Conservation (phyloP, 495 filamentous ascomycete genomes). For the Penicillium riverlandense region DNA sequence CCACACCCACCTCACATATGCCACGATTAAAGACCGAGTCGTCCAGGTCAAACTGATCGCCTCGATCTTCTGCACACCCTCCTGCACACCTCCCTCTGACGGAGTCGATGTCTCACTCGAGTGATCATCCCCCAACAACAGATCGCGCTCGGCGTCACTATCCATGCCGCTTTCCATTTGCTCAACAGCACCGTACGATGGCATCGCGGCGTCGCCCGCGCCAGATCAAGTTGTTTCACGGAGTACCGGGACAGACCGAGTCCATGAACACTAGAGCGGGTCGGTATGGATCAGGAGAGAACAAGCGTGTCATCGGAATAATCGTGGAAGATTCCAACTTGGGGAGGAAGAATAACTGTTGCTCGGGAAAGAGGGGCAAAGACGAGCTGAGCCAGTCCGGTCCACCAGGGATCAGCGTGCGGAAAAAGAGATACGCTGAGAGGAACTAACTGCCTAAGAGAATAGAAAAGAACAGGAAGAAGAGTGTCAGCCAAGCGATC, state of each 20-base stretch:
- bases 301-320: conserved; percentile 8
- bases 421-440: too few relatives aligned
- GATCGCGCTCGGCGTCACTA: conserved; percentile 23
- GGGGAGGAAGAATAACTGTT: conserved; percentile 15
- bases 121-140: conserved; percentile 25
- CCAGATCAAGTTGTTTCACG: conserved; percentile 32
- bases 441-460: too few relatives aligned
- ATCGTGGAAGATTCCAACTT: conserved; percentile 27
- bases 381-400: conserved; percentile 64
- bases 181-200: conserved; percentile 36
- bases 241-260: conserved; percentile 3
- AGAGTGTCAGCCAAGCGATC: too few relatives aligned
- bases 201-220: conserved; percentile 7
- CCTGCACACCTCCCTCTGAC: conserved; percentile 32
- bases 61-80: conserved; percentile 50
- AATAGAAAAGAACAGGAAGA: too few relatives aligned
- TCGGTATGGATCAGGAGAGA: background rate
- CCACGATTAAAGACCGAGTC: conserved; percentile 40
- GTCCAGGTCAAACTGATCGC: conserved; percentile 53
- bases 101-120: conserved; percentile 16
- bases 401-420: conserved; percentile 19
- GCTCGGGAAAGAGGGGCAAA: conserved; percentile 42
- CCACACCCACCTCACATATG: conserved; percentile 46
- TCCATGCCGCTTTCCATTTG: conserved; percentile 17
- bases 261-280: conserved; percentile 17